Evolutionary conservation across 306 rosid genomes (phyloP).

Genomic region (Luffa aegyptiaca): DNA sequence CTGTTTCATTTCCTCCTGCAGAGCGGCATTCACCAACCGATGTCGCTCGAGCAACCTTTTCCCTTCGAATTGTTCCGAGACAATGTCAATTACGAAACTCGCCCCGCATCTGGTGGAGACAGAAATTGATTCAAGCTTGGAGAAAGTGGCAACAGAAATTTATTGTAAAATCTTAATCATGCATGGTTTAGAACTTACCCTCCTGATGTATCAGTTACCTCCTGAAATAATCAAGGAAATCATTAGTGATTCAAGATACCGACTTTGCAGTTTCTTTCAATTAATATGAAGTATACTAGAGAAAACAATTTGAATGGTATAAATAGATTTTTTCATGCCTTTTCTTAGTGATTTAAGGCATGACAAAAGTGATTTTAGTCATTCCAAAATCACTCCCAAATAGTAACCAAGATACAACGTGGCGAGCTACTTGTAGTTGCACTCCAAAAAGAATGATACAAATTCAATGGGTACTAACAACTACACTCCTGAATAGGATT

Average conservation of each 20-base stretch:
- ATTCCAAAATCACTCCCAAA: no score
- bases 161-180: neutral
- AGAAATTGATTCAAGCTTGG: neutral
- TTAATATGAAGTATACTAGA: neutral
- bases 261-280: neutral
- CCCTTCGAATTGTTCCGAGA: constrained; percentile 75
- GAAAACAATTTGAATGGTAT: neutral
- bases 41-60: constrained; percentile 88
- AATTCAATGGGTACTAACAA: no score
- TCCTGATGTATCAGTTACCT: constrained; percentile 82
- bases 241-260: neutral
- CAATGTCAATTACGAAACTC: constrained; percentile 64
- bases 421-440: neutral
- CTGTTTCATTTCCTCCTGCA: constrained; percentile 82
- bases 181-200: constrained; percentile 43
- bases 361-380: no score
- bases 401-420: neutral
- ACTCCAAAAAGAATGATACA: neutral
- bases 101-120: constrained; percentile 59
- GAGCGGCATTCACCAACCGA: constrained; percentile 67
- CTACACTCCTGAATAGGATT: neutral
- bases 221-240: constrained; percentile 49
- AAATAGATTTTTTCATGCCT: no score
- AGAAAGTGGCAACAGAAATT: neutral
- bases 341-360: no score